Evolutionary conservation across 179 eudicot genomes (phyloP), one percentile per base, ranked within the genome.

Genomic region (Heliamphora pulchella): DNA sequence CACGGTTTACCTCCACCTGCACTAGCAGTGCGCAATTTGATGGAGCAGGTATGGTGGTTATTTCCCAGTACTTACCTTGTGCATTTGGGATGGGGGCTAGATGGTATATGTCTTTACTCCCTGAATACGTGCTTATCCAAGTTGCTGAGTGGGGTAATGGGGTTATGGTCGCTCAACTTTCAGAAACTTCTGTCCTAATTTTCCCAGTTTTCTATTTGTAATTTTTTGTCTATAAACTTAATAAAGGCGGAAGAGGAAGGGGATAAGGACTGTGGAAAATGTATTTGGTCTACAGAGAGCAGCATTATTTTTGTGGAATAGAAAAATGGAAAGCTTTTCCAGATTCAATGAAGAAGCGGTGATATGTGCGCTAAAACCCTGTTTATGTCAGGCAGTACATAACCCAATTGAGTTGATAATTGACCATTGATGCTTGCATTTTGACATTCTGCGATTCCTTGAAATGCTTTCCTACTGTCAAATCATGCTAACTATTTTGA

Each of bases 1-100:
- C 99, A 96, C 84, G 99, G 94, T 75, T 87, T 96, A 84, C 99
- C 98, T 7, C 87, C 87, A 76, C 99, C 99, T 18, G 98, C 99
- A 50, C 85, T 94, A 81, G 99, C 99, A 3, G 99, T 96, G 71
- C 94, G 99, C 77, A 96, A 96, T 90, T 87, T 96, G 64, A 92
- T 96, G 99, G 99, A 92, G 82, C 99, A 96, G 96, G 99, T 94
- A 74, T 44, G 48, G 9, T 18, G 64, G 71, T 0, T 62, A 22
- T 70, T 46, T 79, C 4, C 18, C 18, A 31, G 15, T 46, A 47
- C 4, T 75, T 47, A 7, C 41, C 31, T 63, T 39, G 7, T 66
- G 71, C 47, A 41, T 9, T 14, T 66, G 15, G 71, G 20, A 9
- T 61, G 65, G 69, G 69, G 44, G 17, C 39, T 31, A 31, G 9